phyloP scores from a whole-genome alignment of 2,329 filamentous ascomycete genomes.

The Sclerotinia borealis region DNA sequence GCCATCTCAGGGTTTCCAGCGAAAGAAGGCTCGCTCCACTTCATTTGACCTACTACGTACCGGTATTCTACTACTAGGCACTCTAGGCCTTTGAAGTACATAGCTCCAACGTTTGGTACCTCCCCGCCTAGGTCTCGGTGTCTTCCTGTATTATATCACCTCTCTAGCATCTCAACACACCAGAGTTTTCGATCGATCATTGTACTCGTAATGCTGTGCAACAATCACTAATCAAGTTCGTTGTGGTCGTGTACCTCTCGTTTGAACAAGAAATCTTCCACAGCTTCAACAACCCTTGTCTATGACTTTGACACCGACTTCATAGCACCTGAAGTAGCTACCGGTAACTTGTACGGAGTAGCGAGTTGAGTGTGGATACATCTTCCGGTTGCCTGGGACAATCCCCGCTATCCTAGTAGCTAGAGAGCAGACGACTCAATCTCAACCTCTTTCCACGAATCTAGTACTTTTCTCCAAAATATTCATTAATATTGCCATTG shows the following conservation, averaged over 20 bases:
- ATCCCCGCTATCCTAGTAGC: slow-evolving; percentile 8
- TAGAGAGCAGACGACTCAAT: slow-evolving; percentile 4
- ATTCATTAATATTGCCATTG: neutral
- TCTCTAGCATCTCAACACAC: neutral
- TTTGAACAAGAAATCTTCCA: neutral
- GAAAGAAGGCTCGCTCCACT: neutral
- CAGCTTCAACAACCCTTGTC: neutral
- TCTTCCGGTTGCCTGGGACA: slow-evolving; percentile 9
- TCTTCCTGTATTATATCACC: neutral
- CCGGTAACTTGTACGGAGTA: too few relatives aligned
- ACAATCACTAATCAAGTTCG: neutral
- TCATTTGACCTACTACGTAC: neutral
- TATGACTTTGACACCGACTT: neutral
- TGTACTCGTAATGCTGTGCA: slow-evolving; percentile 4
- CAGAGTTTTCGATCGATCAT: neutral
- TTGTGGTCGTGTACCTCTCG: neutral
- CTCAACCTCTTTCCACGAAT: neutral
- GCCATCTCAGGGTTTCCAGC: neutral
- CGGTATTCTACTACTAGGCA: too few relatives aligned
- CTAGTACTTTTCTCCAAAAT: neutral
- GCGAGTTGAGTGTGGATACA: slow-evolving; percentile 7
- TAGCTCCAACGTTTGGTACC: neutral
- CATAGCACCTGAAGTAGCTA: slow-evolving; percentile 7
- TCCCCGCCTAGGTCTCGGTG: neutral
- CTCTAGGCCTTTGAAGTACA: neutral